Percentiles rank a stretch among this genome's conserved stretches.
These are phyloP conservation scores for Suhomyces choctaworum DNA, from an alignment of 1,139 yeast genomes.

Conservation along the genomic window DNA sequence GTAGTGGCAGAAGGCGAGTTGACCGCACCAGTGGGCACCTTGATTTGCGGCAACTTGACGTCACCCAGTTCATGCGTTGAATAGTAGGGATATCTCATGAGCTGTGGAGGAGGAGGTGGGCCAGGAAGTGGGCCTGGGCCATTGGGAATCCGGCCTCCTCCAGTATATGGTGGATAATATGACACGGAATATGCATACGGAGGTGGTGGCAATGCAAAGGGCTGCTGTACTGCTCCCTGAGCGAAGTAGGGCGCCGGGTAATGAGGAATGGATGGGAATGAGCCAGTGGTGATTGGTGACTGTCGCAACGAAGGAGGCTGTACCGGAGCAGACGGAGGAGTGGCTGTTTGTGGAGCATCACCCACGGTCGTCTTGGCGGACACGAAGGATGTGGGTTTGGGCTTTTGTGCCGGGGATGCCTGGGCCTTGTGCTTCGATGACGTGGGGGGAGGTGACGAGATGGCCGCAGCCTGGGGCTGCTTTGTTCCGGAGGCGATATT, in stretches of 20 bases:
- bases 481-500: conserved; percentile 19
- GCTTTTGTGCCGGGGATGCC: neutral
- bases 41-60: conserved; percentile 8
- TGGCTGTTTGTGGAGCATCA: neutral
- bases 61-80: conserved; percentile 1
- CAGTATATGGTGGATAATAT: conserved; percentile 41
- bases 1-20: too few species aligned
- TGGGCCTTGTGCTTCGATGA: neutral
- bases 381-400: conserved; percentile 1
- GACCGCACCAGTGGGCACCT: neutral
- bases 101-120: conserved; percentile 34
- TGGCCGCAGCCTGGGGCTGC: conserved; percentile 1
- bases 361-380: neutral
- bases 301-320: conserved; percentile 2
- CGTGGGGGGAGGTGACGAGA: neutral
- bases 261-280: conserved; percentile 9
- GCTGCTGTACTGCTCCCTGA: conserved; percentile 6
- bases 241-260: conserved; percentile 5
- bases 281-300: conserved; percentile 2
- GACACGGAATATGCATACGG: conserved; percentile 14
- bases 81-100: conserved; percentile 7
- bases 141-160: conserved; percentile 42
- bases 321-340: neutral
- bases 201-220: conserved; percentile 8
- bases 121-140: conserved; percentile 51